Percentiles rank a stretch among this genome's conserved stretches.
These are phyloP conservation scores for Fraxinus nigra DNA, from an alignment of 305 asterid genomes.

Conservation along the genomic window DNA sequence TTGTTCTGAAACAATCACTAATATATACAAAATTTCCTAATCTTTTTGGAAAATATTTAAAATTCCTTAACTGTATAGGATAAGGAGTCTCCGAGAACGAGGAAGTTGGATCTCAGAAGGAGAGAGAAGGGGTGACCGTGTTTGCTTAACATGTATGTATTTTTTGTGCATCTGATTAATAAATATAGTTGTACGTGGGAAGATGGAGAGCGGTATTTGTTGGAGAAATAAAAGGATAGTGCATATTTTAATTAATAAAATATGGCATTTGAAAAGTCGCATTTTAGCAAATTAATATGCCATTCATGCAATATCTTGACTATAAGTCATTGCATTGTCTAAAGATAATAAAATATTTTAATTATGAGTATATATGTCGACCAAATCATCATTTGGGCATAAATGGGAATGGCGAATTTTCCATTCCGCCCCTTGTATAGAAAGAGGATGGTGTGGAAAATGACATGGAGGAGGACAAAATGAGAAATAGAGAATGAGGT, in stretches of 20 bases:
- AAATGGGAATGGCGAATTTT: too few species aligned
- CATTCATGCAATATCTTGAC: not conserved
- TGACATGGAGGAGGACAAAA: not conserved
- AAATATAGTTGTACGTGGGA: not conserved
- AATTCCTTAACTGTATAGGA: constrained; percentile 5
- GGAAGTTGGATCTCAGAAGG: constrained; percentile 36
- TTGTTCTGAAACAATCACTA: not conserved
- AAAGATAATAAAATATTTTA: not conserved
- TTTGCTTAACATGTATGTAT: not conserved
- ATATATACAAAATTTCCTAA: not conserved
- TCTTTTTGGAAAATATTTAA: not conserved
- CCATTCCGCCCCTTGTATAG: not conserved
- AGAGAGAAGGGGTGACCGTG: constrained; percentile 15
- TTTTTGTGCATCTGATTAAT: not conserved
- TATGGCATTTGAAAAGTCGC: not conserved
- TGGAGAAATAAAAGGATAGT: not conserved
- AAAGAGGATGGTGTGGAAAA: not conserved
- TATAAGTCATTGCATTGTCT: not conserved
- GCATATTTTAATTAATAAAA: too few species aligned
- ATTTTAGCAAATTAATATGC: not conserved
- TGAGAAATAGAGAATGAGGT: not conserved
- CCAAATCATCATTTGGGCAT: not conserved
- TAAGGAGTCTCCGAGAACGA: constrained; percentile 27
- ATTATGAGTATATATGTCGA: too few species aligned
- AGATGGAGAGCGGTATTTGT: not conserved